These are phyloP conservation scores for Graphilbum sp. DNA, from an alignment of 2,329 filamentous ascomycete genomes.

Conservation along the genomic window DNA sequence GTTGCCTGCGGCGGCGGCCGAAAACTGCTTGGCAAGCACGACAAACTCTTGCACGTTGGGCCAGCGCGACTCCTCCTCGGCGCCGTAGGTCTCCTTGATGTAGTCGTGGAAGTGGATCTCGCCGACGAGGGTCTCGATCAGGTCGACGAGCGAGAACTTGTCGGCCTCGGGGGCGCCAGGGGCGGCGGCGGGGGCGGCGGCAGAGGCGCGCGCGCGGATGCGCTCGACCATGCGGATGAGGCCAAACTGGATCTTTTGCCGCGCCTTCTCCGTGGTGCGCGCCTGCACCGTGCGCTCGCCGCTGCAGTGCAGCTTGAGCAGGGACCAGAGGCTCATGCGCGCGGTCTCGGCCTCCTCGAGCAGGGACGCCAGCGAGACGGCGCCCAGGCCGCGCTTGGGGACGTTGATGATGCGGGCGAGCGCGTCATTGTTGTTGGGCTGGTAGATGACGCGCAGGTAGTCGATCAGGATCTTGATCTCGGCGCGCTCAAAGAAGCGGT, in stretches of 20 bases:
- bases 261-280: not conserved
- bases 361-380: constrained; percentile 56
- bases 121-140: constrained; percentile 37
- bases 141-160: constrained; percentile 23
- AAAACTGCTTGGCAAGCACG: constrained; percentile 59
- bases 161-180: not conserved
- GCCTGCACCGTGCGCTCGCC: constrained; percentile 24
- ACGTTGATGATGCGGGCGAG: constrained; percentile 71
- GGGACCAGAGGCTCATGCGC: constrained; percentile 56
- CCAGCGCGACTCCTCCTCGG: constrained; percentile 68
- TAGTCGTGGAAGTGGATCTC: constrained; percentile 61
- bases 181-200: not conserved
- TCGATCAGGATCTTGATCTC: constrained; percentile 81
- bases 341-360: constrained; percentile 59
- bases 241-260: not conserved
- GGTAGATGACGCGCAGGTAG: constrained; percentile 72
- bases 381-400: constrained; percentile 66
- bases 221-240: not conserved
- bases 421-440: constrained; percentile 77
- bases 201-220: not conserved
- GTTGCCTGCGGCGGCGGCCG: constrained; percentile 7
- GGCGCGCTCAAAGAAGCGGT: constrained; percentile 78
- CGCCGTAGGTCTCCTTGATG: constrained; percentile 51
- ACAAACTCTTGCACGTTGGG: constrained; percentile 84
- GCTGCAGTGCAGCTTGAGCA: constrained; percentile 42